A percentile compares a stretch with the other conserved stretches of the same genome.
phyloP scores from a whole-genome alignment of 2,329 filamentous ascomycete species.

The Claviceps arundinis region DNA sequence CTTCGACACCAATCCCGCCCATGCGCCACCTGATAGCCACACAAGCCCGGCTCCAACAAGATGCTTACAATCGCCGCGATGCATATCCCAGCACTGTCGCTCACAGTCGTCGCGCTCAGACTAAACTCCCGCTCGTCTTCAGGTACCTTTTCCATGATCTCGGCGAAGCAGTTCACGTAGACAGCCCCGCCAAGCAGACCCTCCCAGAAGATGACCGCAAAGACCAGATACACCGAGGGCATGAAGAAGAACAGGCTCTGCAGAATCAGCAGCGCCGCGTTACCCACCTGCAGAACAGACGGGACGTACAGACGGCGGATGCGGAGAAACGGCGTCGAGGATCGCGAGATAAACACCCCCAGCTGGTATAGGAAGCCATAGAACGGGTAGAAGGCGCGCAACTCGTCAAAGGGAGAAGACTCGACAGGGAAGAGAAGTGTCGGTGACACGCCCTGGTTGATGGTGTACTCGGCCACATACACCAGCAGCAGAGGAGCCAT shows the following conservation, averaged over 20 bases:
- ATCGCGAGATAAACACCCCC: constrained; percentile 88
- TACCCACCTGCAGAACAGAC: constrained; percentile 67
- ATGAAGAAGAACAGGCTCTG: constrained; percentile 75
- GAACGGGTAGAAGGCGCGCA: constrained; percentile 82
- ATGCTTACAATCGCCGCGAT: constrained; percentile 77
- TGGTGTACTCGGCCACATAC: constrained; percentile 92
- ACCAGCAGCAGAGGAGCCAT: constrained; percentile 89
- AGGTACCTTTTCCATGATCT: constrained; percentile 75
- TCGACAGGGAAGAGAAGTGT: constrained; percentile 76
- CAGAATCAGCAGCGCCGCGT: constrained; percentile 57
- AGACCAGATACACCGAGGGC: constrained; percentile 76
- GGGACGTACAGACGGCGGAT: constrained; percentile 72
- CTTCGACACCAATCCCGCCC: constrained; percentile 62
- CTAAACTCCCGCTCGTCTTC: constrained; percentile 79
- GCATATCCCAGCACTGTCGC: constrained; percentile 83
- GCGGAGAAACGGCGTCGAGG: constrained; percentile 76
- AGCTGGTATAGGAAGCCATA: constrained; percentile 92
- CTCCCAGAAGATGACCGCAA: constrained; percentile 83
- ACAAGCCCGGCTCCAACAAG: constrained; percentile 67
- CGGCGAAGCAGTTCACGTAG: constrained; percentile 92
- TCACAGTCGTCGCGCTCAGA: constrained; percentile 77
- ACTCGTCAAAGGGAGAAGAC: constrained; percentile 64
- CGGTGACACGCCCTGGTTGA: constrained; percentile 88
- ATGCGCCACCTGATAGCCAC: constrained; percentile 69
- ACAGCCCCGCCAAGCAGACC: constrained; percentile 81